These are phyloP conservation scores for Metschnikowia corniflorae DNA, from an alignment of 805 yeast species.

Conservation along the genomic window DNA sequence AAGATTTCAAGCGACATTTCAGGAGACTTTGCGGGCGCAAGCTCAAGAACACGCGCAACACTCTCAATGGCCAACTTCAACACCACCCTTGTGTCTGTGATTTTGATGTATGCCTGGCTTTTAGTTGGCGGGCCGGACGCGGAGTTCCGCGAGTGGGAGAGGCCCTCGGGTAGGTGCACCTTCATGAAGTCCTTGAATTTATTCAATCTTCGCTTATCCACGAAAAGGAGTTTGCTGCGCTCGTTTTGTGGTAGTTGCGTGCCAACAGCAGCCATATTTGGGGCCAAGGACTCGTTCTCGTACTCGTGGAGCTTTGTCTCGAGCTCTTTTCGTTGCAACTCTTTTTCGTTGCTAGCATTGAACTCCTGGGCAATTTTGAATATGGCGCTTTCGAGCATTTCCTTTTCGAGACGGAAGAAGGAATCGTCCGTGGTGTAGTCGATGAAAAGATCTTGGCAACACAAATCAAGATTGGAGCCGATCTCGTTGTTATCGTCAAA, in stretches of 20 bases:
- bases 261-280: conserved; percentile 16
- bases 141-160: conserved; percentile 9
- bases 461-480: conserved; percentile 58
- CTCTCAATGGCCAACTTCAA: conserved; percentile 71
- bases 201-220: conserved; percentile 44
- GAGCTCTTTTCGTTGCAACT: conserved; percentile 33
- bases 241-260: conserved; percentile 20
- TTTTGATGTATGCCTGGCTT: conserved; percentile 26
- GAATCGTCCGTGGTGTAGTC: conserved; percentile 62
- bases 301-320: conserved; percentile 34
- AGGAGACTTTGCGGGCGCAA: conserved; percentile 59
- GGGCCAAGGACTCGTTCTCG: conserved; percentile 26
- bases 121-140: conserved; percentile 15
- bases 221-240: conserved; percentile 28
- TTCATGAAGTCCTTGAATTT: conserved; percentile 59
- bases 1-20: conserved; percentile 63
- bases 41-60: conserved; percentile 70
- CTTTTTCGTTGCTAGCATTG: conserved; percentile 34
- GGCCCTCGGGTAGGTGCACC: conserved; percentile 31
- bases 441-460: conserved; percentile 67
- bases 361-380: conserved; percentile 44
- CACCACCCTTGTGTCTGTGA: conserved; percentile 56
- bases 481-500: conserved; percentile 47
- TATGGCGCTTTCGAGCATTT: conserved; percentile 55
- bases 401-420: conserved; percentile 71